Percentiles rank a stretch among this genome's conserved stretches.
Evolutionary conservation across 495 filamentous ascomycete genomes (phyloP).

Genomic region (Bacidia gigantensis): DNA sequence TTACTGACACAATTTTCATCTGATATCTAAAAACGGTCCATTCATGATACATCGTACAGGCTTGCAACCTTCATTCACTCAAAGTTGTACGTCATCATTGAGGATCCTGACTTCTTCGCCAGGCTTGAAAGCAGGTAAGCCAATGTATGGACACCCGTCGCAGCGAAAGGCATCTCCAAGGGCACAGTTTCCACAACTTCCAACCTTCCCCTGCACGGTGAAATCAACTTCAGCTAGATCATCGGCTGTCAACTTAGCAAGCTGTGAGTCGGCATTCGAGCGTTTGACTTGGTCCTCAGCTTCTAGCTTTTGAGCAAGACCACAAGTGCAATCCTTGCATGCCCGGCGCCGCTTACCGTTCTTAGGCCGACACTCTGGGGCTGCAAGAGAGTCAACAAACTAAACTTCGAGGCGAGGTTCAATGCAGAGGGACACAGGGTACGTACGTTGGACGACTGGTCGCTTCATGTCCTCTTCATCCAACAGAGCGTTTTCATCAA

Average conservation of each 20-base stretch:
- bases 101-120: constrained; percentile 83
- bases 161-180: constrained; percentile 66
- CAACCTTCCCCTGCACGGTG: constrained; percentile 87
- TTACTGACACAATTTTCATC: neutral
- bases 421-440: neutral
- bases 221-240: constrained; percentile 88
- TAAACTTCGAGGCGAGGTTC: neutral
- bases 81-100: constrained; percentile 80
- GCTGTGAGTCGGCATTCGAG: constrained; percentile 41
- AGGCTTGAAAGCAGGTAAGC: constrained; percentile 87
- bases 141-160: constrained; percentile 79
- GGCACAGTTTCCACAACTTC: constrained; percentile 84
- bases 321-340: constrained; percentile 97
- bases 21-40: neutral
- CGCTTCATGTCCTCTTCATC: constrained; percentile 65
- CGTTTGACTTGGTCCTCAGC: constrained; percentile 26
- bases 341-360: constrained; percentile 75
- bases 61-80: constrained; percentile 3
- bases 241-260: constrained; percentile 56
- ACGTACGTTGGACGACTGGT: constrained; percentile 64
- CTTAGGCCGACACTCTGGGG: constrained; percentile 70
- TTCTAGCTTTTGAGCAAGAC: constrained; percentile 38
- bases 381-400: constrained; percentile 27
- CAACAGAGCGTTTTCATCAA: constrained; percentile 80
- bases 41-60: too few relatives aligned